Evolutionary conservation across 1,284 basidiomycete genomes (phyloP).

Genomic region (Cutaneotrichosporon sp.): DNA sequence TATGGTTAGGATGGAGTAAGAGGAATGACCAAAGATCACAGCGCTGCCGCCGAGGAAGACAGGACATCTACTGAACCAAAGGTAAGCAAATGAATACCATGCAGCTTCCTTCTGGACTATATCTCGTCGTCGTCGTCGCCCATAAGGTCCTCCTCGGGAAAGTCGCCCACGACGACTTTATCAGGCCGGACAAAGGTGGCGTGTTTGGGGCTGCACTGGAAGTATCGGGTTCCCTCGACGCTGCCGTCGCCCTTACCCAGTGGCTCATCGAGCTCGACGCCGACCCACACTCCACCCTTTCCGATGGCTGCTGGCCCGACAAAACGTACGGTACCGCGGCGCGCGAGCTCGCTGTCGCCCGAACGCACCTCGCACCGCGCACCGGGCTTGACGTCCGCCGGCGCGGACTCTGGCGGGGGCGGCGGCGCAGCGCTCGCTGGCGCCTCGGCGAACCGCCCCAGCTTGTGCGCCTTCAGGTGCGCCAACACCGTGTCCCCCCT

Average conservation of each 20-base stretch:
- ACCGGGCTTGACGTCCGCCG: conserved; percentile 51
- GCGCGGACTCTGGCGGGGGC: conserved; percentile 22
- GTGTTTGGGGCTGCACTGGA: conserved; percentile 66
- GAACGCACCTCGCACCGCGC: conserved; percentile 72
- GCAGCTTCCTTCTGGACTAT: no score
- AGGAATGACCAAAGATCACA: no score
- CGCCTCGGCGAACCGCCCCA: conserved; percentile 73
- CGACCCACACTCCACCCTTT: conserved; percentile 67
- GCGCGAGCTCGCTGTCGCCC: conserved; percentile 58
- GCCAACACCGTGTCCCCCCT: conserved; percentile 82
- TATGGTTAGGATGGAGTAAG: no score
- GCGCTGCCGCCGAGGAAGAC: no score
- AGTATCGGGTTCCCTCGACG: conserved; percentile 79
- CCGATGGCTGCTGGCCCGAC: conserved; percentile 77
- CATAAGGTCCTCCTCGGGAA: conserved; percentile 68
- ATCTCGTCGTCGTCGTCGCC: conserved; percentile 69
- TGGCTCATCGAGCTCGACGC: conserved; percentile 93
- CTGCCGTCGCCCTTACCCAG: conserved; percentile 95
- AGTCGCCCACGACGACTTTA: conserved; percentile 77
- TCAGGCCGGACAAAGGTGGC: conserved; percentile 86
- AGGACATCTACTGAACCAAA: no score
- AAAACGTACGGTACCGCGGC: conserved; percentile 78
- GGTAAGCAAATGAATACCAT: no score
- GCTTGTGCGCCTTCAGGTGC: conserved; percentile 80
- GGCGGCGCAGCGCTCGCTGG: conserved; percentile 27